These are phyloP conservation scores for Leishmania tropica DNA, from an alignment of 208 protist species.

Conservation along the genomic window DNA sequence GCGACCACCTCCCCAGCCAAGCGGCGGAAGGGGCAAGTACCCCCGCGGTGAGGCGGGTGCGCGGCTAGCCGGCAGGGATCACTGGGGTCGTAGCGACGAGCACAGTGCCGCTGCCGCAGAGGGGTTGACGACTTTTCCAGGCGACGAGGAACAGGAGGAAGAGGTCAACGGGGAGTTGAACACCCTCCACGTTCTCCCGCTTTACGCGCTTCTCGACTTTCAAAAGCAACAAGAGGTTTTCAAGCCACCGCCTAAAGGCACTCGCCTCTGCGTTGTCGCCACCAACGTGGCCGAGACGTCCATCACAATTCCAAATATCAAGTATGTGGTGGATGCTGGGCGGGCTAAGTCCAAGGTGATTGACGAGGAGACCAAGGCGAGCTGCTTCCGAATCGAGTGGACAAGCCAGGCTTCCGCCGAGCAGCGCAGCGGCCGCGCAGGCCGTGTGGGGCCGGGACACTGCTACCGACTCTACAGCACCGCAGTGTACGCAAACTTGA, in stretches of 20 bases:
- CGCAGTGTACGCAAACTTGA: slow-evolving; percentile 96
- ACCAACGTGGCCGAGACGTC: slow-evolving; percentile 99
- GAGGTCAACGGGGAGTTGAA: slow-evolving; percentile 88
- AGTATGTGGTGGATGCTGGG: slow-evolving; percentile 98
- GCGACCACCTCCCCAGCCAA: slow-evolving; percentile 12
- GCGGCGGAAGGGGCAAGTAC: slow-evolving; percentile 27
- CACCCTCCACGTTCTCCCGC: slow-evolving; percentile 96
- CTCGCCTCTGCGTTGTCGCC: slow-evolving; percentile 97
- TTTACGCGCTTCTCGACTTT: slow-evolving; percentile 97
- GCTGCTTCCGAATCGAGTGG: slow-evolving; percentile 96
- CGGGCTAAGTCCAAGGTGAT: slow-evolving; percentile 97
- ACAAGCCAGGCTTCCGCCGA: slow-evolving; percentile 97
- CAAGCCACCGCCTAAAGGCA: slow-evolving; percentile 80
- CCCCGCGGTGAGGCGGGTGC: slow-evolving; percentile 15
- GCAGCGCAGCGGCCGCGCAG: slow-evolving; percentile 97
- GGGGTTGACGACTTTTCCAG: slow-evolving; percentile 8
- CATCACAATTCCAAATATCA: slow-evolving; percentile 99
- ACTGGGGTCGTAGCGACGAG: neutral
- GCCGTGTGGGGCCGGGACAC: slow-evolving; percentile 95
- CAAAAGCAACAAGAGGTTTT: slow-evolving; percentile 96
- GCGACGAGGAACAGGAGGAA: slow-evolving; percentile 40
- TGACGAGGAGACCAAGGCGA: slow-evolving; percentile 97
- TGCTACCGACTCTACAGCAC: slow-evolving; percentile 99
- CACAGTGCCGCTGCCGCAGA: slow-evolving; percentile 10
- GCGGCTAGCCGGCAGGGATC: slow-evolving; percentile 9